Evolutionary conservation across 2,329 filamentous ascomycete genomes (phyloP), one percentile per base, ranked within the genome.

Genomic region (Trichocomaceae sp.): DNA sequence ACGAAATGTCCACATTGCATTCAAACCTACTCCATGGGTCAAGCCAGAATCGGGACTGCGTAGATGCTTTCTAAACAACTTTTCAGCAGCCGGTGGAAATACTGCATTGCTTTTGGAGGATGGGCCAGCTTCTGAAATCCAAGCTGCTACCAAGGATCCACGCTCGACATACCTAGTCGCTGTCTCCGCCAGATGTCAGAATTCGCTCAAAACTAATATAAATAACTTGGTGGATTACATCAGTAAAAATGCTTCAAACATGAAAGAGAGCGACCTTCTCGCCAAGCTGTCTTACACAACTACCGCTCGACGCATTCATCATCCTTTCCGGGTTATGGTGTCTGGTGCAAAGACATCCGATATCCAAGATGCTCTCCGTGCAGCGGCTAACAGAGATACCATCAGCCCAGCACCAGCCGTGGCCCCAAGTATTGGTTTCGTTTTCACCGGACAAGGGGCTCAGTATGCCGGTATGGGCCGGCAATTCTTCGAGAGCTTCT

Each of bases 1-100:
- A 46, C 64, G 68, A 39, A 65, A 66, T 54, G 65, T 68, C 7
- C 63, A 66, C 41, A 68, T 73, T 33, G 64, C 69, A 2, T 77
- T 81, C 61, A 74, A 82, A 59, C 72, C 73, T 6, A 68, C 65
- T 15, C 58, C 66, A 12, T 69, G 69, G 63, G 52, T 57, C 8
- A 60, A 63, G 42, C 63, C 64, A 20, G 59, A 61, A 47, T 61
- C 61, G 22, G 64, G 65, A 46, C 62, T 68, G 52, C 66, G 76
- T 7, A 68, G 66, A 19, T 69, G 75, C 17, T 69, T 72, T 37
- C 69, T 85, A 60, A 87, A 87, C 74, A 87, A 86, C 71, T 88
- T 87, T 64, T 82, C 81, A 59, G 86, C 85, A 6, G 83, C 85
- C 52, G 85, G 85, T 60, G 85, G 86, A 33, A 89, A 89, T 69